Evolutionary conservation across 2,329 filamentous ascomycete genomes (phyloP), one percentile per base, ranked within the genome.

Genomic region (Colletotrichum australisinense): DNA sequence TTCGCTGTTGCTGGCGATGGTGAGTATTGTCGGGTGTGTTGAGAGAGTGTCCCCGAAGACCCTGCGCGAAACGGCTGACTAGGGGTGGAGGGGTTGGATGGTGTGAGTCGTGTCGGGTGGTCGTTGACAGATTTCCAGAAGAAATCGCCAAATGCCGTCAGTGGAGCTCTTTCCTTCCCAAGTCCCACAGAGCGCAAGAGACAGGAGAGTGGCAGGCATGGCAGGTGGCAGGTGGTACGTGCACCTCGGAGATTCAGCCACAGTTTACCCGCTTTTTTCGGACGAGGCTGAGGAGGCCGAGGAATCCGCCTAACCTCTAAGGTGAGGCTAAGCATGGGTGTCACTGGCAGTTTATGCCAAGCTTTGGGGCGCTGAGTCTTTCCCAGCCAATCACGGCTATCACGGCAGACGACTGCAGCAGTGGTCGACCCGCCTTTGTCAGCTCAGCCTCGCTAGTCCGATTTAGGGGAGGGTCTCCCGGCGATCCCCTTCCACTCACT

Each of bases 61-160:
- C 69, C 69, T 64, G 70, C 67, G 67, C 67, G 67, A 62, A 62
- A 70, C 67, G 67, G 30, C 49, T 62, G 60, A 70, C 55, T 65
- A 49, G 49, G 56, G 12, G 14, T n/a, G 24, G 42, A 28, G 53
- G 11, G 38, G 11, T 60, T 71, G 67, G 30, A 56, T 56, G 66
- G 62, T 67, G 52, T 55, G 55, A 49, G 55, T 72, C 55, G 70
- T 49, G 42, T 72, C 55, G 66, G 8, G 42, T 70, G 49, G 67
- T 62, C 71, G 71, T 71, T 73, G 71, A 73, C 71, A 73, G 71
- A 66, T 73, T 73, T 73, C 71, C 67, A 71, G 46, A 73, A 73
- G 59, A 64, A 73, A 71, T 42, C 55, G 62, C 22, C 55, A 24
- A 24, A 55, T 66, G 56, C 56, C 49, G 55, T 62, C 60, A 70